phyloP scores from a whole-genome alignment of 2,329 filamentous ascomycete genomes.

The Trichophyton rubrum region DNA sequence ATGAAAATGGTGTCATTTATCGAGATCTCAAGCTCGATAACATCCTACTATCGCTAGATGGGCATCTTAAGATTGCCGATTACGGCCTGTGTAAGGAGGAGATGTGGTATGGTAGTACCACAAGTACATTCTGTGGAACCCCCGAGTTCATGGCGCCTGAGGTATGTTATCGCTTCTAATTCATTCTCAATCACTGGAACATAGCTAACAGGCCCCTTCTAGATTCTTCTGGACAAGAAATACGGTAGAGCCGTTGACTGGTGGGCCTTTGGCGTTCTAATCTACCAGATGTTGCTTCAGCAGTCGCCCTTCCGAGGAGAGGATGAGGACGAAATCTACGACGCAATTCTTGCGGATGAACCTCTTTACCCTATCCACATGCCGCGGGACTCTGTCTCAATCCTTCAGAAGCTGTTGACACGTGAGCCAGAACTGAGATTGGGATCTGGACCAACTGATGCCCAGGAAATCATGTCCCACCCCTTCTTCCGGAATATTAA shows the following conservation, averaged over 20 bases:
- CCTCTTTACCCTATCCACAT: conserved; percentile 97
- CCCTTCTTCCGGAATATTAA: conserved; percentile 96
- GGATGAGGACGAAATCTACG: conserved; percentile 98
- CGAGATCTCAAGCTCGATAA: conserved; percentile 71
- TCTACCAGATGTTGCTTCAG: conserved; percentile 98
- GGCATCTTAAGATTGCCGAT: conserved; percentile 97
- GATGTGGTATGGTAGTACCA: conserved; percentile 98
- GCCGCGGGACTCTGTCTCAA: conserved; percentile 94
- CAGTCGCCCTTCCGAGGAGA: conserved; percentile 98
- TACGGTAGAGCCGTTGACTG: conserved; percentile 95
- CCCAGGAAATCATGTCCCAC: conserved; percentile 97
- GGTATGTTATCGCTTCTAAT: conserved; percentile 39
- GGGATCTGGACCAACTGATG: conserved; percentile 89
- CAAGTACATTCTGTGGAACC: conserved; percentile 97
- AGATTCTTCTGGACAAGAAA: conserved; percentile 97
- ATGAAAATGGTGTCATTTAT: conserved; percentile 98
- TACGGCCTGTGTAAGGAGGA: conserved; percentile 99
- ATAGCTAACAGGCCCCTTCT: conserved; percentile 15
- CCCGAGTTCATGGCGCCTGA: conserved; percentile 99
- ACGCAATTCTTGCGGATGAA: conserved; percentile 93
- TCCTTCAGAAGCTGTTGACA: conserved; percentile 91
- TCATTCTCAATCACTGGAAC: background rate
- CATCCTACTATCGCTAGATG: conserved; percentile 85
- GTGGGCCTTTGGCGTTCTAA: conserved; percentile 98
- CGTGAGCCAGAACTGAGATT: conserved; percentile 87